These are phyloP conservation scores for Beta corolliflora DNA, from an alignment of 179 eudicot genomes.

Conservation along the genomic window DNA sequence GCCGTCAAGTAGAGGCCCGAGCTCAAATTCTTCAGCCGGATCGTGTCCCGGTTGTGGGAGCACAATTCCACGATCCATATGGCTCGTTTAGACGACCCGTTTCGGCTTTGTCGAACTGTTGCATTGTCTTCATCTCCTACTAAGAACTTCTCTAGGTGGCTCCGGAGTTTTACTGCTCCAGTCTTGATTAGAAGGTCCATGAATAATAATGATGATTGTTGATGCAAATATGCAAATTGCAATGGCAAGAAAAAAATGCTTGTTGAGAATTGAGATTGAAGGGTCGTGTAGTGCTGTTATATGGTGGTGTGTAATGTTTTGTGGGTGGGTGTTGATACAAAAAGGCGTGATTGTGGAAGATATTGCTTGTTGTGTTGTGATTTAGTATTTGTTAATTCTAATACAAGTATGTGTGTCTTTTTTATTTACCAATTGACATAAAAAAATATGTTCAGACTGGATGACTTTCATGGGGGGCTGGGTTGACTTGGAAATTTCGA, in stretches of 20 bases:
- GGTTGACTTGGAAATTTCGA: constrained; percentile 32
- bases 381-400: not conserved
- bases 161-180: constrained; percentile 36
- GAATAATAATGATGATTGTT: not conserved
- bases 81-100: constrained; percentile 30
- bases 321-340: not conserved
- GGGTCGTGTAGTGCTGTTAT: not conserved
- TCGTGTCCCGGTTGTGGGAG: constrained; percentile 24
- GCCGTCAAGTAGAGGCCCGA: constrained; percentile 43
- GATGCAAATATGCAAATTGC: too few species aligned
- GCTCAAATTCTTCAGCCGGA: constrained; percentile 29
- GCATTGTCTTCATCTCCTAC: constrained; percentile 37
- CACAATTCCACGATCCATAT: constrained; percentile 39
- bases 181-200: constrained; percentile 41
- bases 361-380: constrained; percentile 30
- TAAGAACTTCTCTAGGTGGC: constrained; percentile 40
- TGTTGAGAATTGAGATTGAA: not conserved
- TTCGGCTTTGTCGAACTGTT: constrained; percentile 41
- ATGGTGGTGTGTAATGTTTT: not conserved
- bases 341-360: constrained; percentile 16
- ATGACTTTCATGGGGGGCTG: not conserved
- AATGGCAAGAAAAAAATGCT: not conserved
- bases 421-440: not conserved
- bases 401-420: not conserved
- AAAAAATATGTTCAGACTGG: constrained; percentile 6